phyloP scores from a whole-genome alignment of 306 rosid species.

The Morella rubra region DNA sequence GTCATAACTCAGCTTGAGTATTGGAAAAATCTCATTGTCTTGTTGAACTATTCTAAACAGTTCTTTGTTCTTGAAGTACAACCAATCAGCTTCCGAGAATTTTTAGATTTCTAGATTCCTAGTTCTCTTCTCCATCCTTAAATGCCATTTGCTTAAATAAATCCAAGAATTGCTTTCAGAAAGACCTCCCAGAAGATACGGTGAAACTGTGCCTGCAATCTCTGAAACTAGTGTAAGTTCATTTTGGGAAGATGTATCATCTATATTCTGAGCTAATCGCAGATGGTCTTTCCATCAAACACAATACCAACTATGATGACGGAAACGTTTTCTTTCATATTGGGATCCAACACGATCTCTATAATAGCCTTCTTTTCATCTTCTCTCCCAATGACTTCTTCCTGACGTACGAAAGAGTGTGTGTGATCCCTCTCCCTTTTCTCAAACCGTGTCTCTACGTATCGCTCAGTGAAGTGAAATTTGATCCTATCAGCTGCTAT shows the following conservation, averaged over 20 bases:
- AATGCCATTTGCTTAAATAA: conserved; percentile 17
- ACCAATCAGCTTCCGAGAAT: background rate
- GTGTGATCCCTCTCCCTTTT: background rate
- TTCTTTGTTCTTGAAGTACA: background rate
- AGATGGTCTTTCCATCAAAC: too few relatives aligned
- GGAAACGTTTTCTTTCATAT: background rate
- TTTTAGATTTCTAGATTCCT: background rate
- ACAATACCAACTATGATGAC: conserved; percentile 8
- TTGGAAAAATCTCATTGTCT: background rate
- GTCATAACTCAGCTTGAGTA: background rate
- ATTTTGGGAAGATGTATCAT: too few relatives aligned
- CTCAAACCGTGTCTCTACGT: too few relatives aligned
- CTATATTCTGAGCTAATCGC: too few relatives aligned
- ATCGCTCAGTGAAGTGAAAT: too few relatives aligned
- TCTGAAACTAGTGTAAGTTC: too few relatives aligned
- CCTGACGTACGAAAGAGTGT: background rate
- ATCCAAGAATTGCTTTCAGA: background rate
- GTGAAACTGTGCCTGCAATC: background rate
- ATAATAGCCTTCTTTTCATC: conserved; percentile 3
- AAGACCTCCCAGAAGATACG: background rate
- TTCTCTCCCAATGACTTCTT: conserved; percentile 14
- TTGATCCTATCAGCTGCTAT: background rate
- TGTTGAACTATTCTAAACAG: background rate
- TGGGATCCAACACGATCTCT: background rate
- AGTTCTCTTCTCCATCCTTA: background rate